Base-by-base conservation (phyloP, 805 yeast genomes). In the Ogataea salicorniae region DNA sequence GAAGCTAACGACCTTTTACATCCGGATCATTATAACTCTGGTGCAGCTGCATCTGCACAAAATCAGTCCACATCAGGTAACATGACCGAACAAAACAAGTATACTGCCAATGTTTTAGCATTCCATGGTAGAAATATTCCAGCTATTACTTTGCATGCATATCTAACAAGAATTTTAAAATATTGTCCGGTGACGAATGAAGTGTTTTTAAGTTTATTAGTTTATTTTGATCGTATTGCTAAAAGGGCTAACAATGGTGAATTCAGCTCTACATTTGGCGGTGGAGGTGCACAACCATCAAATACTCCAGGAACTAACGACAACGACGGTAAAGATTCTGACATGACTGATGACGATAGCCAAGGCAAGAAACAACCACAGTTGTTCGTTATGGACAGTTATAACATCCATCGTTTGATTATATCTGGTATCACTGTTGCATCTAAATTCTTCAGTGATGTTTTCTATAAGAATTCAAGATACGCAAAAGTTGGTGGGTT, bases 161-260 rank as follows among this genome's bases (percentile, higher is more conserved):
- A 94, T 63, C 74, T 94, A 50, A 79, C 88, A 39, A 81, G 99
- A 61, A 92, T 94, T 29, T 79, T 92, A 63, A 92, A 92, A 67
- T 94, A 94, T 69, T 94, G 99, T 66, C 98, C 99, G 0, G 94
- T 94, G n/a, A 91, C 99, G 2, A 92, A 92, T 67, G 98, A 94
- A 64, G 98, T 94, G 34, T 94, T 91, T 66, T 70, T 94, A 42
- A 84, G 96, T 36, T 69, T 94, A 34, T 73, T 94, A 58, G 97
- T 94, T 31, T 94, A 94, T 66, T 90, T 94, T 69, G 99, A 94
- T 68, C 73, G 98, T 52, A 89, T 92, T 40, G 94, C 96, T 17
- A 87, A 87, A 60, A 76, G 87, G 52, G 89, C 94, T 39, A 85
- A 87, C 60, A 76, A 70, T 33, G 71, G 70, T 3, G 69, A 67